Conservation (phyloP, 371 early-diverging fungal species). For the Mortierella sp. region DNA sequence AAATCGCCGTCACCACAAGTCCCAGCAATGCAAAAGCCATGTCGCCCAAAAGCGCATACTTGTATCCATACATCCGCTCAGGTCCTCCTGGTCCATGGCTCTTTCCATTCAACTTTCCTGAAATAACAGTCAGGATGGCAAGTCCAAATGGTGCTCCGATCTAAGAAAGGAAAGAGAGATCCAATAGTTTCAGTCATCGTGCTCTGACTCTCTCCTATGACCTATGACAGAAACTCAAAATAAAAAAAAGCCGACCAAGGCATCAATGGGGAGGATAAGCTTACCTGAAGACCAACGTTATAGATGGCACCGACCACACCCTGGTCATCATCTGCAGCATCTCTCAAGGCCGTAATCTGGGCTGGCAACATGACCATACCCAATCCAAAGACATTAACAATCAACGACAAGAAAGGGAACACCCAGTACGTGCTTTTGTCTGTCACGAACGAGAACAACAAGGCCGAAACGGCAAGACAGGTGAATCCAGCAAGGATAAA, state of each 20-base stretch:
- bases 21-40: constrained; percentile 26
- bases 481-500: constrained; percentile 32
- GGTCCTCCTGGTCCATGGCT: constrained; percentile 13
- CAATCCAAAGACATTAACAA: constrained; percentile 45
- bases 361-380: constrained; percentile 48
- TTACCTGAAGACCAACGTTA: constrained; percentile 48
- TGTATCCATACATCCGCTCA: constrained; percentile 41
- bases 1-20: constrained; percentile 22
- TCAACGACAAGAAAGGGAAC: constrained; percentile 37
- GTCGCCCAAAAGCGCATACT: constrained; percentile 34
- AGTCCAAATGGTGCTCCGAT: constrained; percentile 49
- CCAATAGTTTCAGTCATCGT: background rate
- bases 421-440: constrained; percentile 32
- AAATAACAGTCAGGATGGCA: constrained; percentile 47
- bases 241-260: background rate
- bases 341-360: constrained; percentile 46
- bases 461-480: constrained; percentile 19
- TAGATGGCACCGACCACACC: constrained; percentile 51
- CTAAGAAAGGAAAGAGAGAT: constrained; percentile 1
- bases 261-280: background rate
- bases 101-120: constrained; percentile 35
- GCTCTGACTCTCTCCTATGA: background rate
- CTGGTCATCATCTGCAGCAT: constrained; percentile 49
- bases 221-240: too few relatives aligned
- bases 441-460: constrained; percentile 46